Conservation (phyloP, 2,329 filamentous ascomycete genomes). For the Elsinoe australis region DNA sequence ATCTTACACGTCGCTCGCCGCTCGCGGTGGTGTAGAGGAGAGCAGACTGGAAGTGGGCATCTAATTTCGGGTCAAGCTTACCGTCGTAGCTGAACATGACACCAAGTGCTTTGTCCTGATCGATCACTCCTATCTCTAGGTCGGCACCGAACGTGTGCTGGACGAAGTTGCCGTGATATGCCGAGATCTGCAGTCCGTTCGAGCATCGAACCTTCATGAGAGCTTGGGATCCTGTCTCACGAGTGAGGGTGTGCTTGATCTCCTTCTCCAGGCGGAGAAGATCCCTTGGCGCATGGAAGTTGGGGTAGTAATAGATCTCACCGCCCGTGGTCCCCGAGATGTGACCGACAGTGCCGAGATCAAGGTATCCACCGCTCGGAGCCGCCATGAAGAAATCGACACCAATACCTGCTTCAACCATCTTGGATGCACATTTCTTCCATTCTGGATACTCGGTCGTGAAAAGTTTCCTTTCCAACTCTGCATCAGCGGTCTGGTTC, state of each 20-base stretch:
- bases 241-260: slow-evolving; percentile 73
- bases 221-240: slow-evolving; percentile 90
- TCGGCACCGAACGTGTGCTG: slow-evolving; percentile 94
- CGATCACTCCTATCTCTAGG: slow-evolving; percentile 84
- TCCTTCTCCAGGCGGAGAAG: slow-evolving; percentile 75
- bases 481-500: slow-evolving; percentile 78
- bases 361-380: slow-evolving; percentile 81
- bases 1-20: slow-evolving; percentile 83
- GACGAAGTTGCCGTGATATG: slow-evolving; percentile 94
- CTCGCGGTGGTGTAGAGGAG: slow-evolving; percentile 87
- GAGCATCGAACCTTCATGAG: slow-evolving; percentile 98
- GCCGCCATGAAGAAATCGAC: slow-evolving; percentile 92
- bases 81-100: slow-evolving; percentile 93
- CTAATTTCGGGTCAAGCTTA: slow-evolving; percentile 91
- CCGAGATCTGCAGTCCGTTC: slow-evolving; percentile 84
- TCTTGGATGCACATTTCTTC: slow-evolving; percentile 77
- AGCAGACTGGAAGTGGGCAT: slow-evolving; percentile 95
- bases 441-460: slow-evolving; percentile 83
- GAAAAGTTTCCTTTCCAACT: slow-evolving; percentile 86
- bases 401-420: slow-evolving; percentile 80
- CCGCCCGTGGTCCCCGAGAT: slow-evolving; percentile 76
- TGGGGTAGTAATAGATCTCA: slow-evolving; percentile 94
- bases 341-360: slow-evolving; percentile 72
- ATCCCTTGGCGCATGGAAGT: slow-evolving; percentile 84
- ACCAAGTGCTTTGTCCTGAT: slow-evolving; percentile 86